Base-by-base conservation (phyloP, 176 grass and related monocot genomes). In the Hsuehochloa calcarea region DNA sequence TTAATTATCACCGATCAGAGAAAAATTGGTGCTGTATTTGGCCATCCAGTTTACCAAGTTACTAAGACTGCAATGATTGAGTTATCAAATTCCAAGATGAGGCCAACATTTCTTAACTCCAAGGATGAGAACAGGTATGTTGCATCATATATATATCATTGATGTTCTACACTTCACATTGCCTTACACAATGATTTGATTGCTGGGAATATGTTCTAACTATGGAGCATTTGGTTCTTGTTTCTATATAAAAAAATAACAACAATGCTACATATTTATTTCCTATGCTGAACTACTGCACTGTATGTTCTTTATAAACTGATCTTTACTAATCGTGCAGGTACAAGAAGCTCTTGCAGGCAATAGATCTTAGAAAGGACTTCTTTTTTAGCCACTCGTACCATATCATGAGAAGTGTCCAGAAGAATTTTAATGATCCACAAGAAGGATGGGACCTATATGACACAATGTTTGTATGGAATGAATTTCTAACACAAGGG, bases 381-480 rank as follows among this genome's bases (percentile, higher is more conserved):
- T 99, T 99, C 88, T 99, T 96, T 83, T 96, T 91, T 86, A 94
- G 93, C 68, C 90, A 94, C 75, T 94, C 97, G 6, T 99, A 99
- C 85, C 87, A 96, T 72, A 85, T 96, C 63, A 96, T 99, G 93
- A 80, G 88, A 85, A 96, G 92, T 90, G 79, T 99, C 60, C 93
- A 99, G 77, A 96, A 94, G 86, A 99, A 96, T 69, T 85, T 94
- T 40, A 88, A 58, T 62, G 88, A 93, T 71, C 86, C 84, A 83
- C 74, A 89, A 40, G 70, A 74, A 68, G 90, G 90, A 62, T 85
- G 93, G 88, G 86, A 68, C 66, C 78, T 94, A 40, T 92, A 99
- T 58, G 90, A 92, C 66, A 89, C 97, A 68, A 99, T 99, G 96
- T 99, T 99, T 79, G 97, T 96, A 47, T 99, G 97, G 97, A 99